Evolutionary conservation across 1,284 basidiomycete species (phyloP), one percentile per base, ranked within the genome.

Genomic region (Phellopilus nigrolimitatus): DNA sequence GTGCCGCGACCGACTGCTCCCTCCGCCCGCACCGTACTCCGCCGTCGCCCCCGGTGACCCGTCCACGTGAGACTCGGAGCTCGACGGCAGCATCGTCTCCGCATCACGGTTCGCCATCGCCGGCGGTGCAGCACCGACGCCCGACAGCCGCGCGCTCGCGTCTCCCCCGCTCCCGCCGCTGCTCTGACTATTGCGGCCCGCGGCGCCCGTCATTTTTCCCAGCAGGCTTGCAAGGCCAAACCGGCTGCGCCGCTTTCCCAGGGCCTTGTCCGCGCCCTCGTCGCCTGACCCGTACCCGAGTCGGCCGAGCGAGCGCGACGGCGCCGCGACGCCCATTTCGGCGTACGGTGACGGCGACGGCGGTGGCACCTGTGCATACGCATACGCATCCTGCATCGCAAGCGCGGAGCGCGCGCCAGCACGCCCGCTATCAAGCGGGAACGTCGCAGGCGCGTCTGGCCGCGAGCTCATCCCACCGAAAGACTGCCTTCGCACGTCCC

Each of bases 401-500:
- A 46, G 28, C 17, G 25, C 53, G 39, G 19, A 41, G 31, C 25
- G 41, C 12, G 24, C 37, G 30, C 21, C 45, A 7, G 31, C 66
- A 30, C 58, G 65, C 59, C 55, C 69, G 56, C 60, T 66, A n/a
- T n/a, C n/a, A 59, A 57, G 61, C 57, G 57, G 56, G 55, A 48
- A 58, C 52, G 40, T 80, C 57, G 69, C 78, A n/a, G 71, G 56
- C 13, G 79, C 59, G 46, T 74, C 75, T 5, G 84, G 79, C 21
- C 73, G 72, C 2, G 80, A 76, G 8, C 76, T 69, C 24, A 79
- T 66, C 9, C 87, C 88, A 38, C 78, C 72, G 58, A 90, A 89
- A 1, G 88, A 89, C 63, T 89, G 88, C 44, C 88, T 71, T 54
- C 88, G 73, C 34, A 60, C 59, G 53, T 88, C 84, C 25, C 54